phyloP scores from a whole-genome alignment of 768 basidiomycete species.

The Hygrophorus russula region DNA sequence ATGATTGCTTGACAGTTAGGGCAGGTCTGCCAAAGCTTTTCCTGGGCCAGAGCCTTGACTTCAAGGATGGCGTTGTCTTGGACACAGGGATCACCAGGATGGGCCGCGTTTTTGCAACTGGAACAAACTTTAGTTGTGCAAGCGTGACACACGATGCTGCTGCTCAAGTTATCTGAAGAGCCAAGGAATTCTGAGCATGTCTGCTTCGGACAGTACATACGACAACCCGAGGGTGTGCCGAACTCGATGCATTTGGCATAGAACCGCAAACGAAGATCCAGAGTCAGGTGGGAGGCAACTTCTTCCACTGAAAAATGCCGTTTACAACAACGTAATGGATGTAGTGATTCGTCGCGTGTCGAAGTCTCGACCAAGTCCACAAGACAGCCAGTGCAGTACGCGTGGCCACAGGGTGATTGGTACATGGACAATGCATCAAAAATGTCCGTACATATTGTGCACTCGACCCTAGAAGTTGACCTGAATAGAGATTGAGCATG shows the following conservation, averaged over 20 bases:
- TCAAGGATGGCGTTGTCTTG: conserved; percentile 31
- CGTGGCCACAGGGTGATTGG: conserved; percentile 25
- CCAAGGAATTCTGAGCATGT: conserved; percentile 47
- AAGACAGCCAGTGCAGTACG: conserved; percentile 24
- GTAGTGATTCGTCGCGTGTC: conserved; percentile 27
- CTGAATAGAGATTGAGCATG: neutral
- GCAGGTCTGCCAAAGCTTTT: conserved; percentile 50
- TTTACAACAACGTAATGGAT: conserved; percentile 31
- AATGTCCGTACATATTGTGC: conserved; percentile 5
- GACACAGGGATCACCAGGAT: conserved; percentile 27
- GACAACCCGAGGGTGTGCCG: conserved; percentile 23
- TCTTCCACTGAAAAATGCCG: conserved; percentile 13
- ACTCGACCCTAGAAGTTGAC: neutral
- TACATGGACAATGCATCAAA: conserved; percentile 3
- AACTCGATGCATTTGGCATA: conserved; percentile 36
- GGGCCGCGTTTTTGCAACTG: conserved; percentile 35
- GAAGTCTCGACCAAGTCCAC: conserved; percentile 21
- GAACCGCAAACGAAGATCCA: conserved; percentile 19
- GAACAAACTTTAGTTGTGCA: conserved; percentile 34
- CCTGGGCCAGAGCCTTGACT: conserved; percentile 31
- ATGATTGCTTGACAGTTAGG: conserved; percentile 45
- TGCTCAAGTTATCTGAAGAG: conserved; percentile 16
- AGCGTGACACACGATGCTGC: conserved; percentile 22
- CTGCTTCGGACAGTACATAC: conserved; percentile 40
- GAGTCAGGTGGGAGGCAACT: conserved; percentile 11